Evolutionary conservation across 2,329 filamentous ascomycete species (phyloP), one percentile per base, ranked within the genome.

Genomic region (Microdochium paspali): DNA sequence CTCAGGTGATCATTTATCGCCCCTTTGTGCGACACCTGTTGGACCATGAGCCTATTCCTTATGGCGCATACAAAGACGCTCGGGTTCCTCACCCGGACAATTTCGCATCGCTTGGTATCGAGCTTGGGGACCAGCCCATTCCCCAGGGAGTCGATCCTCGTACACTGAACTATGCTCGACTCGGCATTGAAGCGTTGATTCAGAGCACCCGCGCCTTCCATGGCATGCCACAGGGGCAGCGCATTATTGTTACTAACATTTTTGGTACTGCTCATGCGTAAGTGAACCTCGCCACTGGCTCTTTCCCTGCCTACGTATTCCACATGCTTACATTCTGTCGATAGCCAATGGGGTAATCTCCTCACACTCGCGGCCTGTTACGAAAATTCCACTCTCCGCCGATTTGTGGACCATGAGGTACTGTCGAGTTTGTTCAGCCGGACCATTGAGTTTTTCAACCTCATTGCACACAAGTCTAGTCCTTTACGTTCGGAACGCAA

Each of bases 261-360:
- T 95, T 95, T 66, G 90, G 91, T 46, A 97, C 91, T 18, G 86
- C 90, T 52, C 91, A 96, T 73, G 90, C 91, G 87, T 95, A 86
- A 80, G 88, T 81, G 46, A 12, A 30, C 2, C 31, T 18, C n/a
- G 7, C 31, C 13, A 4, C 10, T 32, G 24, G 42, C 10, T 24
- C 26, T 44, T 44, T 45, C 5, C 30, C 23, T 5, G 47, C 28
- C 24, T 20, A 20, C 47, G 31, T 48, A 48, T 48, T 21, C 13
- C 20, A 23, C 35, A 46, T 31, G 32, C 46, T 49, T 53, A 56
- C 64, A 57, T 59, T 54, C 23, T 49, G 35, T 26, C 50, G 43
- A 4, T 52, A 95, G 90, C 5, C 93, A 98, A 88, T 98, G 94
- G 72, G 91, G 93, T 49, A 97, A 97, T 62, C 80, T 96, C 59